Evolutionary conservation across 1,139 yeast species (phyloP), one percentile per base, ranked within the genome.

Genomic region (Pichiaceae sp.): DNA sequence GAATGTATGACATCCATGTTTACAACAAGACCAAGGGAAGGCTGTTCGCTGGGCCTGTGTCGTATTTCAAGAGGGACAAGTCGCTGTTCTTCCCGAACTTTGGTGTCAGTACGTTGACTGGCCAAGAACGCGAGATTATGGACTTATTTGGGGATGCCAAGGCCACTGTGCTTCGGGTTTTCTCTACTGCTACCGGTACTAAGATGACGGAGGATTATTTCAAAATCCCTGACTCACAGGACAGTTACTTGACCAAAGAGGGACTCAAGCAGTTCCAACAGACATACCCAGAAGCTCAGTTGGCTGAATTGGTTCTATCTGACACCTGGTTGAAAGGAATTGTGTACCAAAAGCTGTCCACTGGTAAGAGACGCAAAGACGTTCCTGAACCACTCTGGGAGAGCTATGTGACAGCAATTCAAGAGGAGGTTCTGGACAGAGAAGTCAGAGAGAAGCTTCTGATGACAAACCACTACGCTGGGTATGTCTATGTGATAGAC

Each of bases 31-130:
- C 93, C 3, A 74, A 78, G 32, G 97, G 97, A 26, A 86, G 87
- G 60, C 68, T 87, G 46, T 91, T 87, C 62, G 65, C 72, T 15
- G 77, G 95, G 0, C 97, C 97, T 1, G 64, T 71, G 11, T 75
- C 89, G 1, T 80, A 73, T 47, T 87, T 91, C 70, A 74, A 72
- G 42, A 62, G 66, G 8, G 93, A 83, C n/a, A 80, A 74, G 51
- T 70, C 97, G 0, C 63, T 78, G 38, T 91, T 74, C 54, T 85
- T 91, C 62, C 96, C 97, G n/a, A 87, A 87, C 52, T 67, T 91
- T 42, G 57, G 62, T 23, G 94, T 84, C 0, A 68, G 67, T 19
- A 69, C 80, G 1, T 56, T 91, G 31, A 52, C 47, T 1, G 62
- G 63, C 4, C 60, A 66, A 1, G 57, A 61, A n/a, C 55, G 60